phyloP scores from a whole-genome alignment of 2,329 filamentous ascomycete genomes.

The Scedosporium aurantiacum region DNA sequence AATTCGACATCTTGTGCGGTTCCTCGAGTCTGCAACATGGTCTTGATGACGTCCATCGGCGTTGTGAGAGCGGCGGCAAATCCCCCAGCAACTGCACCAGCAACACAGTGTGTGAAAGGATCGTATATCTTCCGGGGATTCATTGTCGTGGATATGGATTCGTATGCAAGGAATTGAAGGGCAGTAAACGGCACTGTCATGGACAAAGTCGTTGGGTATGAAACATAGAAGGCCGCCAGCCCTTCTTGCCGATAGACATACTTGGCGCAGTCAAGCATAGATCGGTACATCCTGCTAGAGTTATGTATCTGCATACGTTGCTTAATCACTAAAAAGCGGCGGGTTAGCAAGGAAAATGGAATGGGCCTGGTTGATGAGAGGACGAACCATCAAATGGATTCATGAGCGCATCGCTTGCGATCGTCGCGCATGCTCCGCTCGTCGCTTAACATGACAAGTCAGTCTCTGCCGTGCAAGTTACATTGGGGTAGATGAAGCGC shows the following conservation, averaged over 20 bases:
- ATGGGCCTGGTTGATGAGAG: not conserved
- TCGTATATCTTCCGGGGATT: slow-evolving; percentile 82
- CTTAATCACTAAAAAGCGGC: slow-evolving; percentile 69
- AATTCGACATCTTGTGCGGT: slow-evolving; percentile 71
- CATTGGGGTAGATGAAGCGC: not conserved
- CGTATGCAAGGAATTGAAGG: slow-evolving; percentile 94
- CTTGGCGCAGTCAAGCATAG: slow-evolving; percentile 74
- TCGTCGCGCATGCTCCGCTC: slow-evolving; percentile 88
- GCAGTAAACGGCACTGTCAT: slow-evolving; percentile 99
- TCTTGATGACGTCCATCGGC: slow-evolving; percentile 97
- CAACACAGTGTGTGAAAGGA: slow-evolving; percentile 84
- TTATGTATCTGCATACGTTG: slow-evolving; percentile 98
- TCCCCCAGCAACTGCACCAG: slow-evolving; percentile 84
- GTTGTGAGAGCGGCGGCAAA: slow-evolving; percentile 90
- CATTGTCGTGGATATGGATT: slow-evolving; percentile 88
- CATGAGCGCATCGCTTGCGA: slow-evolving; percentile 96
- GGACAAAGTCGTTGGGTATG: slow-evolving; percentile 91
- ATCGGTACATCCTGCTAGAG: slow-evolving; percentile 76
- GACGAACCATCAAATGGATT: slow-evolving; percentile 91
- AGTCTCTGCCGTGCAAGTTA: slow-evolving; percentile 3
- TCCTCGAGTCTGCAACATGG: slow-evolving; percentile 86
- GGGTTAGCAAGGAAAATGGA: not conserved
- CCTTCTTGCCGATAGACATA: slow-evolving; percentile 84
- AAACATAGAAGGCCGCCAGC: slow-evolving; percentile 88
- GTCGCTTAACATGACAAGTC: slow-evolving; percentile 47